Conservation (phyloP, 2,329 filamentous ascomycete species). For the Alternaria angustiovoidea region DNA sequence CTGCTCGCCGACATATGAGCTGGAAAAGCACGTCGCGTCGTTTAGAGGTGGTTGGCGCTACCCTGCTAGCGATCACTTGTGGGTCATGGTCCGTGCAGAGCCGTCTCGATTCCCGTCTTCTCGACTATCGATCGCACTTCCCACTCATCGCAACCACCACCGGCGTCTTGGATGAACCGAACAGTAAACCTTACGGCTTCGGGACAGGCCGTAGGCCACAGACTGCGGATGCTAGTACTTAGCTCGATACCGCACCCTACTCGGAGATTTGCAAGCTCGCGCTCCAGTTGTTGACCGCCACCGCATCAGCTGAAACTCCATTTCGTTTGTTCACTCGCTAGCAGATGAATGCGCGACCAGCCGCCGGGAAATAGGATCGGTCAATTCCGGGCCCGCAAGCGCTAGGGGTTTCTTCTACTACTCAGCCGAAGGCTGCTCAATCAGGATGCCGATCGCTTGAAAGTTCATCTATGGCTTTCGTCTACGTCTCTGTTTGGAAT, state of each 20-base stretch:
- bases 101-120: background rate
- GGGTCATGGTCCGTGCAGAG: background rate
- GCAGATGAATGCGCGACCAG: background rate
- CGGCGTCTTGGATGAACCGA: background rate
- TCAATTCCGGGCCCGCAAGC: background rate
- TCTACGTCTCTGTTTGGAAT: constrained; percentile 6
- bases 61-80: constrained; percentile 4
- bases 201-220: constrained; percentile 10
- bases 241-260: background rate
- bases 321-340: background rate
- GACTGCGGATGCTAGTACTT: background rate
- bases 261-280: constrained; percentile 4
- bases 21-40: constrained; percentile 12
- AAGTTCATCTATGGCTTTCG: constrained; percentile 1
- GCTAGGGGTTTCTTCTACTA: constrained; percentile 5
- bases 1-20: constrained; percentile 6
- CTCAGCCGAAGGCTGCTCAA: constrained; percentile 5
- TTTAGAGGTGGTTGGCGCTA: background rate
- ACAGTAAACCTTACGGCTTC: constrained; percentile 9
- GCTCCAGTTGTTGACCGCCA: constrained; percentile 5
- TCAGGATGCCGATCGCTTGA: constrained; percentile 13
- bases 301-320: constrained; percentile 2
- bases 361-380: background rate
- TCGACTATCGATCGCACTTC: constrained; percentile 11
- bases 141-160: background rate